Percentiles rank a stretch among this genome's conserved stretches.
These are phyloP conservation scores for Fusarium avenaceum DNA, from an alignment of 2,329 filamentous ascomycete genomes.

Conservation along the genomic window DNA sequence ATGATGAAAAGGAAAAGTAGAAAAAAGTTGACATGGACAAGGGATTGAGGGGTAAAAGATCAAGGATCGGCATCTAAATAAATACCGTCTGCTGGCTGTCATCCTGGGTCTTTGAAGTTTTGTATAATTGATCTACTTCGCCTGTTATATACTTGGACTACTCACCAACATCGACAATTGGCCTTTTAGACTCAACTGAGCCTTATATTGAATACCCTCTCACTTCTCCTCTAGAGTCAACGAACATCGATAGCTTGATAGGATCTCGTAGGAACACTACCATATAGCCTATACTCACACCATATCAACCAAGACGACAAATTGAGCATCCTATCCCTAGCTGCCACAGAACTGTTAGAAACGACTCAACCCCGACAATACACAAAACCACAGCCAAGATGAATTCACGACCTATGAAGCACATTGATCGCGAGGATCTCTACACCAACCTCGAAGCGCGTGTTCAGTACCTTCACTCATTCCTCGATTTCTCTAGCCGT, in stretches of 20 bases:
- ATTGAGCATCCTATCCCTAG: not conserved
- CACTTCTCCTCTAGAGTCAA: not conserved
- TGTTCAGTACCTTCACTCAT: slow-evolving; percentile 79
- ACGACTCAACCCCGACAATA: not conserved
- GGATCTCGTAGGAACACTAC: not conserved
- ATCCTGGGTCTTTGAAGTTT: slow-evolving; percentile 11
- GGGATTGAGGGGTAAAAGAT: slow-evolving; percentile 27
- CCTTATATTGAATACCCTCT: not conserved
- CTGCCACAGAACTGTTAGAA: too few species aligned
- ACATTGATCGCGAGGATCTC: slow-evolving; percentile 77
- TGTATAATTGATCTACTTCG: slow-evolving; percentile 26
- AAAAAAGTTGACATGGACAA: slow-evolving; percentile 25
- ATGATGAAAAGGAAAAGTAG: slow-evolving; percentile 13
- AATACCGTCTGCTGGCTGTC: slow-evolving; percentile 39
- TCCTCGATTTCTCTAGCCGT: slow-evolving; percentile 81
- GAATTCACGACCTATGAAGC: slow-evolving; percentile 60
- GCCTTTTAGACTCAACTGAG: slow-evolving; percentile 10
- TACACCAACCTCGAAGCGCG: slow-evolving; percentile 78
- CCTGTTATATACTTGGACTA: not conserved
- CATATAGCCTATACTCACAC: not conserved
- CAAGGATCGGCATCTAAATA: slow-evolving; percentile 38
- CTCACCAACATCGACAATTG: not conserved
- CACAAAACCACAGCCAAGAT: slow-evolving; percentile 42
- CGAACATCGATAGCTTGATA: not conserved
- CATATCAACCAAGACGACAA: not conserved